Conservation (phyloP, 2,329 filamentous ascomycete genomes). For the Davidsoniella virescens region DNA sequence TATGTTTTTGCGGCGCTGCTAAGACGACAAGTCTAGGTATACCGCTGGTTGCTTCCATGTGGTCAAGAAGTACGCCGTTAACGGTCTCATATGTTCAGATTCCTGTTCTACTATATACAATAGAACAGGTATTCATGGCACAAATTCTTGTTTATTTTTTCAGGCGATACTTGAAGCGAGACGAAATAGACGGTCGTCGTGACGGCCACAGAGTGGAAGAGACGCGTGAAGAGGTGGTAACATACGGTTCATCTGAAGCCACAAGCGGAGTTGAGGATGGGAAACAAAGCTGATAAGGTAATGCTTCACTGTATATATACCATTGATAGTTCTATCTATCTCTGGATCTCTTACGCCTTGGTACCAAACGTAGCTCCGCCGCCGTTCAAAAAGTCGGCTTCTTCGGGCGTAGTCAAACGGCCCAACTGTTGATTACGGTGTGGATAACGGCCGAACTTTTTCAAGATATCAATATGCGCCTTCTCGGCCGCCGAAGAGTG, state of each 20-base stretch:
- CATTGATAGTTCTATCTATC: neutral
- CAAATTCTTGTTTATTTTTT: conserved; percentile 31
- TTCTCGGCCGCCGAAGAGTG: conserved; percentile 17
- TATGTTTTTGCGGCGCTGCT: conserved; percentile 57
- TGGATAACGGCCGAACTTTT: conserved; percentile 41
- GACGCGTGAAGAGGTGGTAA: conserved; percentile 14
- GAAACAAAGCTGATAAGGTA: neutral
- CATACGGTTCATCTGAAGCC: neutral
- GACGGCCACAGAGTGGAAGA: neutral
- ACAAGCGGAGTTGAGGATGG: neutral
- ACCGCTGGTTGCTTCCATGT: conserved; percentile 53
- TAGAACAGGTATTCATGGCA: conserved; percentile 37
- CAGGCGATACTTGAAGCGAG: conserved; percentile 26
- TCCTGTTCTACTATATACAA: conserved; percentile 44
- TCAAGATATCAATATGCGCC: conserved; percentile 33
- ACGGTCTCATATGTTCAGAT: conserved; percentile 44
- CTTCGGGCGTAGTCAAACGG: conserved; percentile 31
- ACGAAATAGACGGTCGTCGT: neutral
- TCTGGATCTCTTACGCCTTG: neutral
- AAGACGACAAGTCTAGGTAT: conserved; percentile 59
- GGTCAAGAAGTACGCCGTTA: conserved; percentile 35
- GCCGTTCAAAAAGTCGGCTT: conserved; percentile 31
- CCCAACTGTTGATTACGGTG: conserved; percentile 38
- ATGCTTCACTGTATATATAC: neutral
- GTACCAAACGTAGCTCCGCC: conserved; percentile 25